Evolutionary conservation across 2,329 filamentous ascomycete species (phyloP).

Genomic region (Colletotrichum eleusines): DNA sequence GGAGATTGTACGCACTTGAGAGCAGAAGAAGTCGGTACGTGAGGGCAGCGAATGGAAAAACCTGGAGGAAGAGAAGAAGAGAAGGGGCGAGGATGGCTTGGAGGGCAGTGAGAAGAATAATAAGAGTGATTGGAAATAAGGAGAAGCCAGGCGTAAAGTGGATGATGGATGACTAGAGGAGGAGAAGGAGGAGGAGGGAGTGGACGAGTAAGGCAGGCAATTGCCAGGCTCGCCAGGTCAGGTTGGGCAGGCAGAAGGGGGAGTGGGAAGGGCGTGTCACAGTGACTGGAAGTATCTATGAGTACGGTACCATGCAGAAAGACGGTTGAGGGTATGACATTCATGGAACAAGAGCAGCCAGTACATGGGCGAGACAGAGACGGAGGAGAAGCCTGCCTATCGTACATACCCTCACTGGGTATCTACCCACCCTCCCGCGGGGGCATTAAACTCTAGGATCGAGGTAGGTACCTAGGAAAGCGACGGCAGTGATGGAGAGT

Average conservation of each 20-base stretch:
- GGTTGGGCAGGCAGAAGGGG: constrained; percentile 19
- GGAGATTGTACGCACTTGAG: neutral
- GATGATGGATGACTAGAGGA: constrained; percentile 37
- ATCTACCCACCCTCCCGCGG: no score
- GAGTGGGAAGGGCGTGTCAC: constrained; percentile 13
- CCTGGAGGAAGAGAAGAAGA: constrained; percentile 7
- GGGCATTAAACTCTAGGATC: neutral
- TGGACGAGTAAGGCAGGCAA: constrained; percentile 14
- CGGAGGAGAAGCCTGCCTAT: neutral
- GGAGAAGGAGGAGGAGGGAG: constrained; percentile 2
- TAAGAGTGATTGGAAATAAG: constrained; percentile 29
- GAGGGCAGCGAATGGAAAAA: constrained; percentile 5
- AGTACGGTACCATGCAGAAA: constrained; percentile 17
- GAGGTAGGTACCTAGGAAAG: constrained; percentile 3
- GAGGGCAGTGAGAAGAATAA: constrained; percentile 23
- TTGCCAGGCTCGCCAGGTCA: constrained; percentile 6
- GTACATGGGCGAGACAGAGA: constrained; percentile 1
- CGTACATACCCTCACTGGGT: neutral
- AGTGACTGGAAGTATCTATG: constrained; percentile 12
- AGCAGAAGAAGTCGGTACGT: neutral
- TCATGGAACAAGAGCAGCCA: constrained; percentile 1
- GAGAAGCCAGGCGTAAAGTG: constrained; percentile 39
- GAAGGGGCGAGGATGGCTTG: neutral
- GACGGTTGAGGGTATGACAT: constrained; percentile 6
- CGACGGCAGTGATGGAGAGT: constrained; percentile 2